Conservation (phyloP, 768 basidiomycete genomes). For the Leucosporidium scottii region DNA sequence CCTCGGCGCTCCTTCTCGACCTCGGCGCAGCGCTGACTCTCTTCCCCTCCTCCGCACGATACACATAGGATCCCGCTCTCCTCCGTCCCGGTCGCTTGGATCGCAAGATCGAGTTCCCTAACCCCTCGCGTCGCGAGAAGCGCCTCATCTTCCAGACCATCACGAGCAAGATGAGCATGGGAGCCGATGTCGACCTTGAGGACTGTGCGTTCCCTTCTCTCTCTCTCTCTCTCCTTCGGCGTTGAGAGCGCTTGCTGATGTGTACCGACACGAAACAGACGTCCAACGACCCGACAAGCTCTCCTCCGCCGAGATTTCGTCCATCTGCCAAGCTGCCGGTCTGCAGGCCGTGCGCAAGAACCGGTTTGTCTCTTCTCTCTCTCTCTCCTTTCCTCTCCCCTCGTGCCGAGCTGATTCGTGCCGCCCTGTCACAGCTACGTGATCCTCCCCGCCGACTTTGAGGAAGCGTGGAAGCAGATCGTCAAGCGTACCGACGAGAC, state of each 20-base stretch:
- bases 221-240: neutral
- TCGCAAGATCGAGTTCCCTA: slow-evolving; percentile 96
- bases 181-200: slow-evolving; percentile 95
- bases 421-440: slow-evolving; percentile 54
- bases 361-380: slow-evolving; percentile 45
- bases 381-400: neutral
- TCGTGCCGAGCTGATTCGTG: neutral
- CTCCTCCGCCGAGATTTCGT: slow-evolving; percentile 90
- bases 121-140: slow-evolving; percentile 87
- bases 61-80: slow-evolving; percentile 70
- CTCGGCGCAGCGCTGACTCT: neutral
- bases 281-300: slow-evolving; percentile 93
- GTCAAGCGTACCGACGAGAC: slow-evolving; percentile 96
- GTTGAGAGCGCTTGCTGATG: neutral
- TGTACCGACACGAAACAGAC: slow-evolving; percentile 49
- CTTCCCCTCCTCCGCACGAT: neutral
- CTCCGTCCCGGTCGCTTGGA: slow-evolving; percentile 96
- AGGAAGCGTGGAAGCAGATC: slow-evolving; percentile 99
- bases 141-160: slow-evolving; percentile 97
- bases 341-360: slow-evolving; percentile 99
- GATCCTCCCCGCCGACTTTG: slow-evolving; percentile 92
- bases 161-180: slow-evolving; percentile 93
- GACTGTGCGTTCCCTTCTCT: slow-evolving; percentile 63
- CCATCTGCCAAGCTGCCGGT: slow-evolving; percentile 94
- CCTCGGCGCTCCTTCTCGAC: neutral